Base-by-base conservation (phyloP, 805 yeast genomes). In the Candida argentea region DNA sequence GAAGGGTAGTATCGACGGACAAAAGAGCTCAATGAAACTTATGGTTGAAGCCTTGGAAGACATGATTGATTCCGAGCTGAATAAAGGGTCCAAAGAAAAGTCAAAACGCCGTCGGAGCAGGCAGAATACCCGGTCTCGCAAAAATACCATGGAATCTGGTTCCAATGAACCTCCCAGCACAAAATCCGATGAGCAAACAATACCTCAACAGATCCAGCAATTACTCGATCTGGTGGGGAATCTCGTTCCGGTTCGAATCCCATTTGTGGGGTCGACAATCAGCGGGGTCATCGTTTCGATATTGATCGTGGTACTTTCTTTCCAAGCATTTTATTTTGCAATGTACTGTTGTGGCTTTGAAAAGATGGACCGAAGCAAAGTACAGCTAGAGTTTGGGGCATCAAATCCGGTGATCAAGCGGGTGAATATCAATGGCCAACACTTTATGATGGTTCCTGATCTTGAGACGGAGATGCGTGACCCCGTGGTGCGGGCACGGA, bases 1-100 rank as follows among this genome's bases (percentile, higher is more conserved):
- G 47, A 78, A 76, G 37, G 87, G 87, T 32, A 77, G 94, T 9
- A 57, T 65, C 25, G 72, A 76, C 19, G 98, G 98, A 0, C 96
- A 86, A 50, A 60, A 65, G 25, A 66, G 71, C 4, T 76, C 76
- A 3, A 70, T 81, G 15, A 64, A 62, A 28, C 52, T 57, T 1
- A 33, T 76, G 40, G 53, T 73, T 4, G 61, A 57, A 6, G 72
- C 70, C 29, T 38, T 79, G 21, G 65, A 61, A 33, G 55, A 50
- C 15, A 53, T 61, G 25, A 34, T 67, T 27, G n/a, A 40, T 31
- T 8, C 33, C 30, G n/a, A n/a, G n/a, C 50, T 41, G 30, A 27
- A 26, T 16, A 20, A 40, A 32, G 19, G 34, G 3, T 14, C 43
- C n/a, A 24, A 25, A 5, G 38, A 34, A 3, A 25, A 31, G 1